Conservation (phyloP, 2,329 filamentous ascomycete genomes). For the Exophiala lecanii-corni region DNA sequence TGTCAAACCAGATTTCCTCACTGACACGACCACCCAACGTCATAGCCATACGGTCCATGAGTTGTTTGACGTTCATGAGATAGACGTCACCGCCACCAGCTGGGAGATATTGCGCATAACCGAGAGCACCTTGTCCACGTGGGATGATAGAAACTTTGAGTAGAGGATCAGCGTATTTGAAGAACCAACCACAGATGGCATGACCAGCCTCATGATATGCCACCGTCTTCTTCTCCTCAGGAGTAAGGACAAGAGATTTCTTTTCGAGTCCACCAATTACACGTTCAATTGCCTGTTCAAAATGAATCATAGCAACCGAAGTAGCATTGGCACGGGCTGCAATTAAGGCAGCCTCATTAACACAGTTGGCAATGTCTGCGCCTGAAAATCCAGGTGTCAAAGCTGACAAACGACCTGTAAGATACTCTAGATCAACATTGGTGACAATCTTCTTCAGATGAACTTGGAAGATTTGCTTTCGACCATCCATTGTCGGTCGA, state of each 20-base stretch:
- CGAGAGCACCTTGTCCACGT: conserved; percentile 84
- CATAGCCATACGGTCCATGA: conserved; percentile 99
- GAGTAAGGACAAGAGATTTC: conserved; percentile 89
- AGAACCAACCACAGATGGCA: conserved; percentile 97
- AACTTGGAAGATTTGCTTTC: conserved; percentile 92
- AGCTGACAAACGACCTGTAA: conserved; percentile 83
- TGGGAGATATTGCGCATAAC: conserved; percentile 96
- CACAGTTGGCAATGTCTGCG: conserved; percentile 96
- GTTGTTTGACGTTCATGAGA: conserved; percentile 88
- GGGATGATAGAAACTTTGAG: conserved; percentile 99
- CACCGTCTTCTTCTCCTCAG: conserved; percentile 90
- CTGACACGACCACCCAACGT: conserved; percentile 91
- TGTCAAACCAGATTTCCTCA: conserved; percentile 94
- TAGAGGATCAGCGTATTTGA: conserved; percentile 91
- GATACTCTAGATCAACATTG: conserved; percentile 78
- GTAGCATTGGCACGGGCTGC: conserved; percentile 79
- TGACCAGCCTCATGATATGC: conserved; percentile 98
- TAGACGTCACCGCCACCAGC: conserved; percentile 71
- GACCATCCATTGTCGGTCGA: conserved; percentile 90
- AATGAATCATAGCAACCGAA: conserved; percentile 80
- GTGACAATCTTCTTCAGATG: conserved; percentile 94
- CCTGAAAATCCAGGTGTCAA: conserved; percentile 95
- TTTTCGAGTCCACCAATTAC: conserved; percentile 95
- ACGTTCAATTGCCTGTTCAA: conserved; percentile 95
- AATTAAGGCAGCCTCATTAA: conserved; percentile 94